Base-by-base conservation (phyloP, 371 early-diverging fungal species). In the Lichtheimia hyalospora region DNA sequence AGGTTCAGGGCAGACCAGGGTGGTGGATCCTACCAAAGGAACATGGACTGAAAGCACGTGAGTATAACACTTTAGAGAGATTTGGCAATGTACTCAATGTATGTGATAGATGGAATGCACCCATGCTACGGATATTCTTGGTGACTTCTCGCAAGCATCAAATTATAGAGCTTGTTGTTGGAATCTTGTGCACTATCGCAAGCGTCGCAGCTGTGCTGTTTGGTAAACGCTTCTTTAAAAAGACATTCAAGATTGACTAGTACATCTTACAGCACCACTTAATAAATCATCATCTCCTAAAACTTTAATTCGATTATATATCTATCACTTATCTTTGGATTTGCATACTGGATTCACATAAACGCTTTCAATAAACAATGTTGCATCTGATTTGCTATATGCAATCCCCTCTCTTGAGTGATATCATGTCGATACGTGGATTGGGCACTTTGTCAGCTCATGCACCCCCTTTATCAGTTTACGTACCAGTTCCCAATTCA, bases 31-130 rank as follows among this genome's bases (percentile, higher is more conserved):
- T 3, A 74, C 75, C 2, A 84, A 86, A 62, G 77, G 79, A 0
- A 82, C 88, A 6, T 93, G 87, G 87, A 82, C 86, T 8, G 85
- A 88, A 69, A 89, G 88, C 81, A 75, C 70, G 89, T 89, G 83
- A 77, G 87, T 77, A 42, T 24, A 46, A 42, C n/a, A n/a, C n/a
- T n/a, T n/a, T n/a, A 12, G 2, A 21, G 13, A 14, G 4, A 41
- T 15, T 18, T 27, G 34, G 43, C 60, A 42, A n/a, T 14, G 16
- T 48, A 18, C 14, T 49, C 20, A 50, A 2, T 24, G 27, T 2
- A 18, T 53, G 54, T 24, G 34, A 18, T 76, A 85, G 85, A 44
- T 82, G 83, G 81, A 73, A 85, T 50, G 63, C 73, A 5, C 70
- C 84, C 13, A 67, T 77, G 1, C 67, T 88, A 40, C 70, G 90